These are phyloP conservation scores for Colletotrichum liriopes DNA, from an alignment of 2,329 filamentous ascomycete species.

Conservation along the genomic window DNA sequence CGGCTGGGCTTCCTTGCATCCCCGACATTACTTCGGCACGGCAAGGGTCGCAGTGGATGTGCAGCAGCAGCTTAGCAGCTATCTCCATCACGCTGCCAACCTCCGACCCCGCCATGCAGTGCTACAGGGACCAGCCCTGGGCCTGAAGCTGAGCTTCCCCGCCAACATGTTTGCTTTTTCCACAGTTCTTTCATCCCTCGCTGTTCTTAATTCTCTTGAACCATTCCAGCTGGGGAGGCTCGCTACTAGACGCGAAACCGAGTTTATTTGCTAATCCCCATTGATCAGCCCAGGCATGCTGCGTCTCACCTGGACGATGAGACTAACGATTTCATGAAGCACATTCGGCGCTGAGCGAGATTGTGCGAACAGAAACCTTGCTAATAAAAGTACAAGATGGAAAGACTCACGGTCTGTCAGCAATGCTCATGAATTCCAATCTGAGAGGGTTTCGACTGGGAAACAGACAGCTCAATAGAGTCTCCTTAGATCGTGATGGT, in stretches of 20 bases:
- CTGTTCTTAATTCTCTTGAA: not conserved
- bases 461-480: too few species aligned
- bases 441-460: too few species aligned
- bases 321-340: not conserved
- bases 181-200: not conserved
- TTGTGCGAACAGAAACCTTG: too few species aligned
- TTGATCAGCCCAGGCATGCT: not conserved
- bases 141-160: not conserved
- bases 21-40: not conserved
- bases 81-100: not conserved
- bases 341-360: too few species aligned
- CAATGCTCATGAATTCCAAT: too few species aligned
- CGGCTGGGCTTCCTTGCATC: not conserved
- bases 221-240: not conserved
- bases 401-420: too few species aligned
- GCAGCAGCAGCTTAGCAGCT: not conserved
- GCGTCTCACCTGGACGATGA: not conserved
- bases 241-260: not conserved
- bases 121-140: not conserved
- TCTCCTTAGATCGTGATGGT: too few species aligned
- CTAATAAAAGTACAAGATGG: too few species aligned
- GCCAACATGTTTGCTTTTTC: not conserved
- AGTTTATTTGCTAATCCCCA: too few species aligned
- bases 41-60: slow-evolving; percentile 1
- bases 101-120: not conserved